These are phyloP conservation scores for Chenopodium album DNA, from an alignment of 148 eudicot genomes.

Conservation along the genomic window DNA sequence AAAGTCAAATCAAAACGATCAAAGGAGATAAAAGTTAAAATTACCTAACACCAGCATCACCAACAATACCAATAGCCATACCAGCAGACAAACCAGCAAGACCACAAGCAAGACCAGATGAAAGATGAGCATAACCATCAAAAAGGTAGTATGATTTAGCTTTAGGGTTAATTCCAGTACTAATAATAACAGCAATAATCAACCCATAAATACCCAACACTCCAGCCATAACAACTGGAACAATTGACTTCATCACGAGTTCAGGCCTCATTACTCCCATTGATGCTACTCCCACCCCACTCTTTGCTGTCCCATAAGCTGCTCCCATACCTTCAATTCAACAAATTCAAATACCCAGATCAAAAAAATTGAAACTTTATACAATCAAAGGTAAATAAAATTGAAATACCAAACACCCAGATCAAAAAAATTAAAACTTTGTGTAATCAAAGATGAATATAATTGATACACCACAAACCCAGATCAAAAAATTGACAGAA, in stretches of 20 bases:
- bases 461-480: not conserved
- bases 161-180: conserved; percentile 63
- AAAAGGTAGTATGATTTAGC: conserved; percentile 55
- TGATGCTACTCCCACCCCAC: conserved; percentile 64
- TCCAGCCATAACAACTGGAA: conserved; percentile 73
- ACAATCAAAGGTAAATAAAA: too few relatives aligned
- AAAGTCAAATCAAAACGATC: not conserved
- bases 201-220: conserved; percentile 68
- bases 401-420: not conserved
- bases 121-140: conserved; percentile 65
- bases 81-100: conserved; percentile 64
- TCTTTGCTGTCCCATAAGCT: conserved; percentile 63
- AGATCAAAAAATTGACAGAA: not conserved
- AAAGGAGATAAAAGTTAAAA: not conserved
- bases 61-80: conserved; percentile 64
- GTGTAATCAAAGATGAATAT: not conserved
- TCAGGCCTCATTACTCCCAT: conserved; percentile 74
- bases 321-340: conserved; percentile 55
- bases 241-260: conserved; percentile 64
- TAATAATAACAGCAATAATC: conserved; percentile 61
- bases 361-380: not conserved
- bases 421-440: not conserved
- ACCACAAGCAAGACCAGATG: conserved; percentile 60
- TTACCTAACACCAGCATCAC: conserved; percentile 67
- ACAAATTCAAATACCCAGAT: conserved; percentile 2